Evolutionary conservation across 306 rosid genomes (phyloP), one percentile per base, ranked within the genome.

Genomic region (Rosa persica): DNA sequence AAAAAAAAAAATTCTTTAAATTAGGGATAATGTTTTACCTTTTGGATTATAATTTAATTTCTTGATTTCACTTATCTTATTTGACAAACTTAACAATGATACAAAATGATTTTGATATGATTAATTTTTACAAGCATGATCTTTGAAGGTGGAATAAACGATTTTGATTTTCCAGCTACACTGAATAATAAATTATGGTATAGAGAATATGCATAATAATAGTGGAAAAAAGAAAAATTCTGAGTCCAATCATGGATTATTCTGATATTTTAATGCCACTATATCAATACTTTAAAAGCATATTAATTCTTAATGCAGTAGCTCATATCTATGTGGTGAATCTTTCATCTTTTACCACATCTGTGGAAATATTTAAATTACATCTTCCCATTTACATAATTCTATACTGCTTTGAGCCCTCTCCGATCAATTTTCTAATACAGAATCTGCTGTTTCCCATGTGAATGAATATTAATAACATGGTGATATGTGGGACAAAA

Each of bases 361-460:
- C n/a, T 30, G 36, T 15, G 16, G n/a, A 10, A 27, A 5, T 62
- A 62, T 13, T 30, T 0, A 62, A 12, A 6, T 15, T 38, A 60
- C 39, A 39, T 61, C 20, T 61, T 61, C 39, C 20, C 36, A 3
- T 19, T 17, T 17, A 19, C 23, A 19, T 19, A 52, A 5, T 19
- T 52, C 23, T 52, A 0, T 38, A 8, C 22, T 19, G 16, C 15
- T 40, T 2, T 39, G 6, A 66, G 70, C 16, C 8, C 42, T 40
- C 46, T 17, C 12, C 8, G 17, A 19, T 38, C 2, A 2, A 39
- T 67, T 68, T 34, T 42, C 23, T 42, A 22, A 43, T 68, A 68
- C 73, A 68, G 51, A 40, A 68, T 42, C 73, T 68, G 52, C 73
- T 12, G 54, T 68, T 43, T 43, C 73, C 73, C 73, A 68, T 43